Percentiles rank a stretch among this genome's conserved stretches.
Conservation (phyloP, 139 green algal species). For the Chlamydomonas incerta region DNA sequence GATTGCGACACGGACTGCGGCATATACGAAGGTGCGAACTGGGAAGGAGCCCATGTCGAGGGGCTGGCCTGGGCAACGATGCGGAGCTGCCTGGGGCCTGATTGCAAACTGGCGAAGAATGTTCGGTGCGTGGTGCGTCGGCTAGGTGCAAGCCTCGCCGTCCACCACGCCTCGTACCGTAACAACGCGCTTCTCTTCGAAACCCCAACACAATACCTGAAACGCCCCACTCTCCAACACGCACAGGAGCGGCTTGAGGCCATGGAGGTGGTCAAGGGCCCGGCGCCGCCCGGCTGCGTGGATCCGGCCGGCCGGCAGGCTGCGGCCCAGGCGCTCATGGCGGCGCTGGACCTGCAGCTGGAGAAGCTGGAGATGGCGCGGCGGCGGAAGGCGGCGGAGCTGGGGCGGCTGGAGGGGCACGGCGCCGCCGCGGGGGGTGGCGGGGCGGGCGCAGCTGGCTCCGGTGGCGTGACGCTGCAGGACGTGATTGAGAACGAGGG, state of each 20-base stretch:
- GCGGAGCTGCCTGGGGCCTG: too few species aligned
- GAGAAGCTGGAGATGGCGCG: background rate
- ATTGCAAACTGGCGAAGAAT: too few species aligned
- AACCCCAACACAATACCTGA: too few species aligned
- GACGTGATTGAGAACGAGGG: background rate
- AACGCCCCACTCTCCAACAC: too few species aligned
- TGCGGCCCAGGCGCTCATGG: slow-evolving; percentile 5
- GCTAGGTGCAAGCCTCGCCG: too few species aligned
- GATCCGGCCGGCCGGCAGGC: background rate
- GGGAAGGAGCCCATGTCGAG: too few species aligned
- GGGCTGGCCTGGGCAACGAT: too few species aligned
- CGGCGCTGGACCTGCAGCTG: slow-evolving; percentile 21
- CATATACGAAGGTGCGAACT: background rate
- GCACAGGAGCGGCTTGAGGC: background rate
- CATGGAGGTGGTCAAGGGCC: background rate
- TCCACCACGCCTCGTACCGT: too few species aligned
- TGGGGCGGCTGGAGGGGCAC: background rate
- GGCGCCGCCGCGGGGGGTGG: background rate
- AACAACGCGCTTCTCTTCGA: too few species aligned
- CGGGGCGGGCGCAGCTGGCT: background rate
- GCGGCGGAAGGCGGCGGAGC: background rate
- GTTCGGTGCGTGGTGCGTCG: too few species aligned
- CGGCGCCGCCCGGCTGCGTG: background rate
- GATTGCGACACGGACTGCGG: background rate
- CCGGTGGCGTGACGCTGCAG: background rate